Base-by-base conservation (phyloP, 164 flowering plant genomes). In the Kingdonia uniflora region DNA sequence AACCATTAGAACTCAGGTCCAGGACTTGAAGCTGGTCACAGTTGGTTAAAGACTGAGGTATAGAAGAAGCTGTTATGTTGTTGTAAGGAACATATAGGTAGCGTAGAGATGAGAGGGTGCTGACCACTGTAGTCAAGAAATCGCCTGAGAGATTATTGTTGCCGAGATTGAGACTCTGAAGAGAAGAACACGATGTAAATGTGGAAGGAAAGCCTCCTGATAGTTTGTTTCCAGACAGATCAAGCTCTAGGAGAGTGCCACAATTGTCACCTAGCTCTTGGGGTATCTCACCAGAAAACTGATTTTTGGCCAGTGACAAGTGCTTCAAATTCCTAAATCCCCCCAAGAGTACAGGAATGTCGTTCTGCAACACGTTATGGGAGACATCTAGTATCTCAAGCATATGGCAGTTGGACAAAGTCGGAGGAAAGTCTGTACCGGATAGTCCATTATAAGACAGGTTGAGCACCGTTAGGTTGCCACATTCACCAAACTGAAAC, bases 1-100 rank as follows among this genome's bases (percentile, higher is more conserved):
- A 70, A 14, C 21, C 57, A 66, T 89, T 89, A 2, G 95, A 77
- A 57, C 95, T 81, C n/a, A 89, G 77, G 55, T 89, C 88, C 11
- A 89, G 65, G 49, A 74, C 78, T 47, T 64, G 75, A 65, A 86
- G 82, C 50, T 65, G 65, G 38, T 74, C 63, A 52, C 75, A 70
- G 55, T 74, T 85, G 4, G 66, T 56, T 43, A 86, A 64, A 0
- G 87, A 71, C 38, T 51, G 49, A 8, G 97, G 95, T 17, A 89
- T 61, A 40, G 56, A 14, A 52, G 89, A 14, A 52, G 89, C 95
- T 5, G 76, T 70, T 26, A 85, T 62, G 58, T 84, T 80, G 68
- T 85, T 89, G 67, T 77, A 84, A 14, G 85, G 62, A 1, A 80
- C 61, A 49, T 54, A 69, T 0, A 89, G 79, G 52, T 63, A 65